Evolutionary conservation across 768 basidiomycete genomes (phyloP), one percentile per base, ranked within the genome.

Genomic region (Termitomyces heimii): DNA sequence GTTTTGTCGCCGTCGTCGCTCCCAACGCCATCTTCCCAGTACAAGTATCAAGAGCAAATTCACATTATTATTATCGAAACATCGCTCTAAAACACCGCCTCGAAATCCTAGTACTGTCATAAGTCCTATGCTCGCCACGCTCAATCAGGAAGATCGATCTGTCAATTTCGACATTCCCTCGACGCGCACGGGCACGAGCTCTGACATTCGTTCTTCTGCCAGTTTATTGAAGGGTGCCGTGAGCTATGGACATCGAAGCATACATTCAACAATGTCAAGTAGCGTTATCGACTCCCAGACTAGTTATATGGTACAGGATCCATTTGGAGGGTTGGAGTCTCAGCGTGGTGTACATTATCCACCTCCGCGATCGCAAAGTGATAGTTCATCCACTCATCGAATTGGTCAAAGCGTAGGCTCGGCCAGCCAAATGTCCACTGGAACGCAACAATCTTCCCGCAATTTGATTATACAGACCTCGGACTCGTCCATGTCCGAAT

Each of bases 61-160:
- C 14, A 44, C 44, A 16, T 56, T 54, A n/a, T 20, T 24, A 7
- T 50, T 39, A 46, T 52, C 40, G 10, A 51, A 34, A 43, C 22
- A 6, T 44, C 39, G 22, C 18, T 18, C 29, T 16, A 7, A 35
- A 26, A 26, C 31, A 13, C 54, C 56, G 24, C 43, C 22, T 12
- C 34, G 48, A 40, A 31, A 45, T 1, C 32, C 55, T 3, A 60
- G 39, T 40, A 20, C 37, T 37, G n/a, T 49, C 16, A 35, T 57
- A 16, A 60, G 56, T 20, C 60, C 60, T 4, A 55, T 60, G 56
- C 48, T 60, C 31, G 60, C 60, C 31, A 60, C 60, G 39, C 48
- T 60, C 12, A 43, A 28, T 13, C 60, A 60, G 29, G 43, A 24
- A 34, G 26, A 49, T 24, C 52, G 37, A 28, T 55, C 49, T 37